Percentiles rank a stretch among this genome's conserved stretches.
Evolutionary conservation across 1,284 basidiomycete species (phyloP).

Genomic region (Ustilago hordei): DNA sequence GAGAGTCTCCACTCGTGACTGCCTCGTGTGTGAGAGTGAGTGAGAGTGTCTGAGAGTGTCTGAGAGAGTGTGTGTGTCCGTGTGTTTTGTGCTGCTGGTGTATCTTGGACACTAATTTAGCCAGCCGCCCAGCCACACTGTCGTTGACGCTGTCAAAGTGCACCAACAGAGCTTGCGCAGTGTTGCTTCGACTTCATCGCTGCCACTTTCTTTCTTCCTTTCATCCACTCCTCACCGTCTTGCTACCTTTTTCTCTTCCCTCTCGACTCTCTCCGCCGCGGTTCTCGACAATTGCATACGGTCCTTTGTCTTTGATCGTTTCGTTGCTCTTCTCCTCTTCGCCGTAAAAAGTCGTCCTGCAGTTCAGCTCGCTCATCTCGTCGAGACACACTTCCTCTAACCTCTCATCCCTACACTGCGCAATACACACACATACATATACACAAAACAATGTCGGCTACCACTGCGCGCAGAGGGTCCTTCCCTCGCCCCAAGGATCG

Average conservation of each 20-base stretch:
- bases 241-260: constrained; percentile 8
- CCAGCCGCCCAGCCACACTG: not conserved
- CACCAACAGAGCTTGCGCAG: not conserved
- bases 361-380: constrained; percentile 20
- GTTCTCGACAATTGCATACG: constrained; percentile 42
- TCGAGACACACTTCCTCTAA: constrained; percentile 20
- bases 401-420: not conserved
- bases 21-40: constrained; percentile 6
- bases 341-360: constrained; percentile 27
- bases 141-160: not conserved
- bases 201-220: constrained; percentile 4
- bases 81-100: constrained; percentile 2
- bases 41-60: no score
- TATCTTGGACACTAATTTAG: constrained; percentile 8
- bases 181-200: constrained; percentile 9
- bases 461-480: constrained; percentile 54
- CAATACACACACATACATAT: constrained; percentile 22
- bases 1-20: constrained; percentile 3
- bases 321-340: constrained; percentile 12
- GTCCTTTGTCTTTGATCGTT: constrained; percentile 18
- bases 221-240: constrained; percentile 22
- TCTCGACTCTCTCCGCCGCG: constrained; percentile 17
- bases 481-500: constrained; percentile 53
- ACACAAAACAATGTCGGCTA: constrained; percentile 51
- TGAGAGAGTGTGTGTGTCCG: no score